These are phyloP conservation scores for Mycena metata DNA, from an alignment of 768 basidiomycete species.

Conservation along the genomic window DNA sequence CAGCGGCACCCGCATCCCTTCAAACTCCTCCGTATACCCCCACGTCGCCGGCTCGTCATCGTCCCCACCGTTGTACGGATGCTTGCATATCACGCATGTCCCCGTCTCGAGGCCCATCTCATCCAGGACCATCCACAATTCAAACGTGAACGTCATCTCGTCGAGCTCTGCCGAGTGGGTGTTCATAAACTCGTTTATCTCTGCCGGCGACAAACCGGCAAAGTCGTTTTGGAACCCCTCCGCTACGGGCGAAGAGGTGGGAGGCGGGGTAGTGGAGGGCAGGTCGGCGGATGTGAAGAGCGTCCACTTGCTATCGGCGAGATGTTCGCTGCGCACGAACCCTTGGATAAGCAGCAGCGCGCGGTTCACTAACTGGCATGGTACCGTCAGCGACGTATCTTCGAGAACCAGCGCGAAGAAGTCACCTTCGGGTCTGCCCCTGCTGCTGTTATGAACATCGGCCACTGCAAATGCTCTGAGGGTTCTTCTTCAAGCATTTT, in stretches of 20 bases:
- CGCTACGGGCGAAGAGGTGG: conserved; percentile 2
- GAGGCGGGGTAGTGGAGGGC: conserved; percentile 3
- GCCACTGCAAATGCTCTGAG: conserved; percentile 7
- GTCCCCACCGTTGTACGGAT: conserved; percentile 7
- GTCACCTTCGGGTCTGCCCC: too few species aligned
- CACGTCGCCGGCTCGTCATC: conserved; percentile 23
- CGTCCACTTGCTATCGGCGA: not conserved
- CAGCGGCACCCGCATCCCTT: conserved; percentile 19
- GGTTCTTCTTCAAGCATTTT: not conserved
- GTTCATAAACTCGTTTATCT: conserved; percentile 21
- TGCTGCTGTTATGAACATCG: not conserved
- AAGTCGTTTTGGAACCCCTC: conserved; percentile 1
- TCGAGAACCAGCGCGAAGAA: too few species aligned
- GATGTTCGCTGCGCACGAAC: not conserved
- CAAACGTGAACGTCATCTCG: conserved; percentile 7
- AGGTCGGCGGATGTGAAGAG: not conserved
- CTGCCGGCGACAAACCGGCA: not conserved
- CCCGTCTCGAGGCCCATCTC: conserved; percentile 7
- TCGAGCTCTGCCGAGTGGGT: not conserved
- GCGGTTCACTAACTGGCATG: not conserved
- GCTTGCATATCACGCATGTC: conserved; percentile 22
- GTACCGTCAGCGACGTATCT: too few species aligned
- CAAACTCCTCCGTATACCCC: conserved; percentile 23
- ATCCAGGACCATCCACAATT: conserved; percentile 25
- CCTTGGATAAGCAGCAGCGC: conserved; percentile 1